Conservation (phyloP, 352 stramenopile genomes). For the Pythium periplocum region DNA sequence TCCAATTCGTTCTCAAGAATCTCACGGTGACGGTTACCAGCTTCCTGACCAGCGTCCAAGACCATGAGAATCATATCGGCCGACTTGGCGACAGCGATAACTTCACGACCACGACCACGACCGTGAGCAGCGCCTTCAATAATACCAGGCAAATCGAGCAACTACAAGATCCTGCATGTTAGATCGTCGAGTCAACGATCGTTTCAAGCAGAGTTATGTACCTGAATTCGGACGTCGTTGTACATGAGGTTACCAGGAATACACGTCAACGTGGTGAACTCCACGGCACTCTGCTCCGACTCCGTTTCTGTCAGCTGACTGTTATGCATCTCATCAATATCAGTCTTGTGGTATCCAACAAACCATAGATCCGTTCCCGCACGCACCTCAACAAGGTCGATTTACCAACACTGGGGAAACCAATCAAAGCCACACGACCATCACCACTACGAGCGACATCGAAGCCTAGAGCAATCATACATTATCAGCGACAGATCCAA, state of each 20-base stretch:
- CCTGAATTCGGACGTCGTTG: constrained; percentile 95
- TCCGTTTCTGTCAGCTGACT: constrained; percentile 96
- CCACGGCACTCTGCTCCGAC: constrained; percentile 94
- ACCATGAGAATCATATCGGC: constrained; percentile 99
- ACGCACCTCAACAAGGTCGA: constrained; percentile 79
- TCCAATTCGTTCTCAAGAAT: constrained; percentile 99
- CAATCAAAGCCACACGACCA: constrained; percentile 96
- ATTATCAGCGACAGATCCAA: no score
- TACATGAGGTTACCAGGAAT: constrained; percentile 97
- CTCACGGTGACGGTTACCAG: constrained; percentile 93
- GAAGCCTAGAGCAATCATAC: constrained; percentile 60
- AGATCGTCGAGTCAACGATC: background rate
- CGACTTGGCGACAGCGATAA: constrained; percentile 98
- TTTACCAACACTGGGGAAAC: constrained; percentile 89
- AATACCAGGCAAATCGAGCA: constrained; percentile 99
- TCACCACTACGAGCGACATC: constrained; percentile 94
- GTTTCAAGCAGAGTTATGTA: constrained; percentile 9
- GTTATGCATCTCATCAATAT: background rate
- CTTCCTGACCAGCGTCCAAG: constrained; percentile 97
- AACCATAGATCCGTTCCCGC: no score
- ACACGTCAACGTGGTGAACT: constrained; percentile 98
- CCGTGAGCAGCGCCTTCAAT: constrained; percentile 99
- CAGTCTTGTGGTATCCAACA: no score
- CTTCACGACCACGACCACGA: constrained; percentile 96
- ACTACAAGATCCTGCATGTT: constrained; percentile 18